phyloP scores from a whole-genome alignment of 2,329 filamentous ascomycete species.

The Cladosporium velox region DNA sequence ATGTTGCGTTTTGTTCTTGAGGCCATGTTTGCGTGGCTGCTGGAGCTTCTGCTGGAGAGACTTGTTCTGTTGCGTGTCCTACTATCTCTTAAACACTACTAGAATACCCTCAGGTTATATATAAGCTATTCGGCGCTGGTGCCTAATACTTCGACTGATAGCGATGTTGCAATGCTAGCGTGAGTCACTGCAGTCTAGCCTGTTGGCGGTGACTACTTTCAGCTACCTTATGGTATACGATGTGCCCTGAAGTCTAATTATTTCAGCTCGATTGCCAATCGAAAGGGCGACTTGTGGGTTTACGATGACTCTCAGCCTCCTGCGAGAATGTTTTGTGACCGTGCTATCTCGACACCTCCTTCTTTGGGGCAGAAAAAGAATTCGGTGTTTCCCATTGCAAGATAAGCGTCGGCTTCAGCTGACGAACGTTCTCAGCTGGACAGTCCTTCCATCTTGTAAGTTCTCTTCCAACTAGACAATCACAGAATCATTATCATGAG shows the following conservation, averaged over 20 bases:
- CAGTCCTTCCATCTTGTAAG: not conserved
- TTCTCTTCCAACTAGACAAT: not conserved
- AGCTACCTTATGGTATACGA: not conserved
- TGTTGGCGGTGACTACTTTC: not conserved
- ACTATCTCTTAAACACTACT: not conserved
- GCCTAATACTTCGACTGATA: not conserved
- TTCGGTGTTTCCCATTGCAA: not conserved
- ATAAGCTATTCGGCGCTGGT: not conserved
- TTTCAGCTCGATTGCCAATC: not conserved
- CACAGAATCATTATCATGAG: not conserved
- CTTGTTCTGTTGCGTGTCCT: not conserved
- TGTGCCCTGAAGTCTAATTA: not conserved
- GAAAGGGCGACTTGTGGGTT: not conserved
- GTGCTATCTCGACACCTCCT: not conserved
- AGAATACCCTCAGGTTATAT: not conserved
- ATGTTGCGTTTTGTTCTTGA: slow-evolving; percentile 28
- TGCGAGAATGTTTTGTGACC: not conserved
- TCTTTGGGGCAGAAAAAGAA: not conserved
- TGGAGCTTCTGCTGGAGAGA: not conserved
- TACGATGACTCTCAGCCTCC: not conserved
- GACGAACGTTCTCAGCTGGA: too few species aligned
- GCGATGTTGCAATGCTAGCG: not conserved
- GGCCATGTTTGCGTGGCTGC: not conserved
- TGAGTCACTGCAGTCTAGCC: not conserved
- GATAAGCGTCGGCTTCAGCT: not conserved